Evolutionary conservation across 2,329 filamentous ascomycete species (phyloP).

Genomic region (Tolypocladium guangdongense): DNA sequence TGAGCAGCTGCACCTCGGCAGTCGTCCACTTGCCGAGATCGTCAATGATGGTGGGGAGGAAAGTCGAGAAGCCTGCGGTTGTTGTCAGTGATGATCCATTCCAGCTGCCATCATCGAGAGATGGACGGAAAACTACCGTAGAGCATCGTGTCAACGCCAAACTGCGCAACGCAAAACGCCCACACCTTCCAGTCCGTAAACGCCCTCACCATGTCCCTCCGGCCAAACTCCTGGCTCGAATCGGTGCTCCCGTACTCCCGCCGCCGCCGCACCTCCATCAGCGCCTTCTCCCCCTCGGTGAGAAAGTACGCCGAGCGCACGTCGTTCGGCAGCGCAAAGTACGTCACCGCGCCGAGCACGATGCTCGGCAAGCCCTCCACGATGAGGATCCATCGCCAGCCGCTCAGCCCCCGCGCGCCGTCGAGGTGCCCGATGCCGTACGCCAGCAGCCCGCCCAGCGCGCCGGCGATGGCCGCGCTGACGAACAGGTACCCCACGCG

Average conservation of each 20-base stretch:
- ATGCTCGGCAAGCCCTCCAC: slow-evolving; percentile 35
- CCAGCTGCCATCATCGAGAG: background rate
- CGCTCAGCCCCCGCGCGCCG: slow-evolving; percentile 49
- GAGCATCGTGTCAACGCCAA: slow-evolving; percentile 65
- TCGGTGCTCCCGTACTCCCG: slow-evolving; percentile 36
- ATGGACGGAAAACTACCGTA: slow-evolving; percentile 39
- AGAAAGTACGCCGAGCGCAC: slow-evolving; percentile 48
- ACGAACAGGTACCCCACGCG: slow-evolving; percentile 66
- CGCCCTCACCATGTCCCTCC: slow-evolving; percentile 53
- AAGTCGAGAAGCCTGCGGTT: slow-evolving; percentile 55
- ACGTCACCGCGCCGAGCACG: slow-evolving; percentile 22
- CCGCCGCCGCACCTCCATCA: slow-evolving; percentile 36
- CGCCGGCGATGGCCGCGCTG: slow-evolving; percentile 58
- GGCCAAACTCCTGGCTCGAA: slow-evolving; percentile 35
- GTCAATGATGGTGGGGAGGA: slow-evolving; percentile 68
- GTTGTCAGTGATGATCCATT: background rate
- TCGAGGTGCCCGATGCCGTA: slow-evolving; percentile 67
- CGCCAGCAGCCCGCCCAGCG: slow-evolving; percentile 60
- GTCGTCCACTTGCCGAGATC: slow-evolving; percentile 52
- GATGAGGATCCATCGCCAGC: slow-evolving; percentile 64
- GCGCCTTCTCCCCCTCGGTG: slow-evolving; percentile 48
- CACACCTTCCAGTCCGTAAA: slow-evolving; percentile 69
- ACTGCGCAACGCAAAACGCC: slow-evolving; percentile 57
- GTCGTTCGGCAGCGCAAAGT: slow-evolving; percentile 25
- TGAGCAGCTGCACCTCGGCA: slow-evolving; percentile 62